Percentiles rank a stretch among this genome's conserved stretches.
Evolutionary conservation across 768 basidiomycete species (phyloP).

Genomic region (Phylloporus rhodoxanthus): DNA sequence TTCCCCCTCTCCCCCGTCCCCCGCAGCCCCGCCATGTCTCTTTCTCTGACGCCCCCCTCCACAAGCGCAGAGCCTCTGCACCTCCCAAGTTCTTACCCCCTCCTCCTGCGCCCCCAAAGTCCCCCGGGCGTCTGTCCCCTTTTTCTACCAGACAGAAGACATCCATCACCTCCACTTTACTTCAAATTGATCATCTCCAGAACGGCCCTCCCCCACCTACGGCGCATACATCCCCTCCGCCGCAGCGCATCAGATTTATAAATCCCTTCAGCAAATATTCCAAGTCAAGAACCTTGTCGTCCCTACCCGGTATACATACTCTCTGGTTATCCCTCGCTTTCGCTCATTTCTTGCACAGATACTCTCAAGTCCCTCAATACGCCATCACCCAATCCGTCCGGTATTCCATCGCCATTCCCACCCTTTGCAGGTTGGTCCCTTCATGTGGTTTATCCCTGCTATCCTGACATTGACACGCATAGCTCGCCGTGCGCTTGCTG

Average conservation of each 20-base stretch:
- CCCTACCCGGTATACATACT: background rate
- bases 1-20: background rate
- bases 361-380: background rate
- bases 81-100: background rate
- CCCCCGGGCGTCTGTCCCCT: background rate
- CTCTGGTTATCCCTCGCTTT: background rate
- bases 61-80: background rate
- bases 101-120: background rate
- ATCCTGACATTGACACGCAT: background rate
- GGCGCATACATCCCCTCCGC: background rate
- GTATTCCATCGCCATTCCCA: background rate
- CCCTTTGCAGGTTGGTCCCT: background rate
- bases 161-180: background rate
- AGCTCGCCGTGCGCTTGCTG: slow-evolving; percentile 11
- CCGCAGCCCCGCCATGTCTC: slow-evolving; percentile 15
- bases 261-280: background rate
- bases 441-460: background rate
- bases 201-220: background rate
- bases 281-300: background rate
- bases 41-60: background rate
- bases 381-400: background rate
- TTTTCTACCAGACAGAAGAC: background rate
- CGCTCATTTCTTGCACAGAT: slow-evolving; percentile 2
- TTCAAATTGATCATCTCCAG: background rate
- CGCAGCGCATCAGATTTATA: background rate